phyloP scores from a whole-genome alignment of 768 basidiomycete species.

The Tylopilus felleus region DNA sequence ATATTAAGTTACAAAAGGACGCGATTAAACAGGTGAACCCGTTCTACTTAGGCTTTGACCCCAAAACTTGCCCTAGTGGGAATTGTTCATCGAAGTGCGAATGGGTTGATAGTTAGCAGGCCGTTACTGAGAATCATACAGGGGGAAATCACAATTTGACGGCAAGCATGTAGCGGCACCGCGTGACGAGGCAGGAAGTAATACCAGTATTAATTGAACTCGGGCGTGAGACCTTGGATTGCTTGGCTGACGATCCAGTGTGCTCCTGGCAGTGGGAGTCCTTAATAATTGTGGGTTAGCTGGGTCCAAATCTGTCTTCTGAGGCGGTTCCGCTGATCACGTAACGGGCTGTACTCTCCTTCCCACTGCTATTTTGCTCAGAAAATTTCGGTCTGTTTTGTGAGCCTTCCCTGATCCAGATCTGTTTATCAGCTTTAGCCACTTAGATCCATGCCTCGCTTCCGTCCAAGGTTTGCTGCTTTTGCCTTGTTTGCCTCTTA shows the following conservation, averaged over 20 bases:
- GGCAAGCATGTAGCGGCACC: slow-evolving; percentile 17
- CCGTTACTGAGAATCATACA: slow-evolving; percentile 19
- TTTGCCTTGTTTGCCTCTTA: slow-evolving; percentile 12
- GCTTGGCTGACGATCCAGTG: background rate
- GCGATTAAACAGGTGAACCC: no score
- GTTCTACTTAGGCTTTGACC: no score
- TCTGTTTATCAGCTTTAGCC: slow-evolving; percentile 11
- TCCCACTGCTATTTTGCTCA: slow-evolving; percentile 18
- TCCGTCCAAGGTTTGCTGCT: slow-evolving; percentile 8
- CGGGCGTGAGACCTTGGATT: slow-evolving; percentile 9
- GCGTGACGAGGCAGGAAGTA: slow-evolving; percentile 10
- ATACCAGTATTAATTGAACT: slow-evolving; percentile 7
- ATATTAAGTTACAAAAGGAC: no score
- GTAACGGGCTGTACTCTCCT: slow-evolving; percentile 26
- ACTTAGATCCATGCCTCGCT: slow-evolving; percentile 14
- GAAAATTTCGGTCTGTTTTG: slow-evolving; percentile 16
- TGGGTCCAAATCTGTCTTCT: slow-evolving; percentile 15
- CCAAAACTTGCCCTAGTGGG: no score
- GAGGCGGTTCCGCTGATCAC: slow-evolving; percentile 28
- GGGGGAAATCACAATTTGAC: background rate
- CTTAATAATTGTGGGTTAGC: background rate
- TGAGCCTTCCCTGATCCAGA: slow-evolving; percentile 19
- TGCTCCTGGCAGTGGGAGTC: no score
- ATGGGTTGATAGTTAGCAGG: slow-evolving; percentile 6
- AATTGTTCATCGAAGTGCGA: no score